Evolutionary conservation across 2,329 filamentous ascomycete genomes (phyloP), one percentile per base, ranked within the genome.

Genomic region (Penicillium sp.): DNA sequence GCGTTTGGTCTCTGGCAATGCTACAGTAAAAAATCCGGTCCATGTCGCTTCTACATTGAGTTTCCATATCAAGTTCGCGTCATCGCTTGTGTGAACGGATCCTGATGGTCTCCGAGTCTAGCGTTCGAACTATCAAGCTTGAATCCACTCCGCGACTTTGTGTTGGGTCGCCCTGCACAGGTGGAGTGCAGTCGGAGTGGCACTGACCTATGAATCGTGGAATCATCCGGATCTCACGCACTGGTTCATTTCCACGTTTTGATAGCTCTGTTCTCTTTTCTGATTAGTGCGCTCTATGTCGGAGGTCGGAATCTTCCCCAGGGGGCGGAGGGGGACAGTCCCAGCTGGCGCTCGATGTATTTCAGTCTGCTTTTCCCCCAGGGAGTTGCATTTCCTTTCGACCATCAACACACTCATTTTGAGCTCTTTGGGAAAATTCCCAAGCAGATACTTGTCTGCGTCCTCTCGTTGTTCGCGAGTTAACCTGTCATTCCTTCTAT

Each of bases 391-490:
- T 53, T 60, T 55, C 48, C 46, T 56, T 45, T 58, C 44, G 44
- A 44, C 52, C 23, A 25, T 46, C 47, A 51, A 54, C 53, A 59
- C 31, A 25, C 32, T 52, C 18, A 45, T 51, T 50, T 60, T 60
- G 56, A 56, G 52, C 31, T 54, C 42, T 54, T 56, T 63, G 54
- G 55, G 46, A 55, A 55, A 45, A 56, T 49, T 52, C 57, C 56
- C 55, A 46, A 63, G 65, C 67, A 72, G 65, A 69, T 66, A 29
- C 72, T 77, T 70, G 77, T 80, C 79, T 82, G 80, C 79, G 80
- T 83, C 78, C 81, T 73, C 72, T 83, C 81, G 55, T 81, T 83
- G 63, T 65, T 65, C 66, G 62, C 60, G 49, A 42, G 55, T 58
- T 70, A 51, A 38, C 65, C 70, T 72, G 65, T 65, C 68, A 72